Evolutionary conservation across 352 stramenopile genomes (phyloP), one percentile per base, ranked within the genome.

Genomic region (Globisporangium heterothallicum): DNA sequence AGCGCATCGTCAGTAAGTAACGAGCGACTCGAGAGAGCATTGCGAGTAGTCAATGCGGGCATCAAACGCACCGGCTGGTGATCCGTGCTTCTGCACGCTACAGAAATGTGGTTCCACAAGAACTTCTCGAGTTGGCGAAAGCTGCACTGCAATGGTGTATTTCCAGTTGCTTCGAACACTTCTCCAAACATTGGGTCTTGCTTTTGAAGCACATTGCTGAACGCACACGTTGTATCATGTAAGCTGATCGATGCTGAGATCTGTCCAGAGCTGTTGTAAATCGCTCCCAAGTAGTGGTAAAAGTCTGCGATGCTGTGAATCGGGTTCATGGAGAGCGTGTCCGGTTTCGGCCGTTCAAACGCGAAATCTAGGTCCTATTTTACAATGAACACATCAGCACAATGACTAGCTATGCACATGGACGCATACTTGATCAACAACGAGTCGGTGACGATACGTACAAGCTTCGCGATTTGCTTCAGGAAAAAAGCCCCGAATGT

Each of bases 401-500:
- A 34, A 47, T 36, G 30, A 13, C 16, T 3, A 2, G 30, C 12
- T 4, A 6, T 24, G 10, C n/a, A n/a, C n/a, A n/a, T n/a, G n/a
- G n/a, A n/a, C n/a, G n/a, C n/a, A n/a, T n/a, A n/a, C n/a, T n/a
- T n/a, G n/a, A n/a, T n/a, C n/a, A n/a, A n/a, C n/a, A n/a, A n/a
- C n/a, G n/a, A n/a, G n/a, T n/a, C n/a, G n/a, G n/a, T n/a, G n/a
- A n/a, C n/a, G n/a, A n/a, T 12, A 19, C 42, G 22, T 30, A 29
- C 19, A 1, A n/a, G 18, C 27, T 12, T 6, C 10, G 22, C 4
- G 8, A 47, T 24, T 9, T 47, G 42, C 2, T 26, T 24, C 42
- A 19, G 22, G 42, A 13, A 21, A 24, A 47, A 13, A 7, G 9
- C 27, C 21, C n/a, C 22, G n/a, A 75, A 55, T 12, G 57, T 70